Evolutionary conservation across 441 rosid genomes (phyloP), one percentile per base, ranked within the genome.

Genomic region (Erysimum cheiri): DNA sequence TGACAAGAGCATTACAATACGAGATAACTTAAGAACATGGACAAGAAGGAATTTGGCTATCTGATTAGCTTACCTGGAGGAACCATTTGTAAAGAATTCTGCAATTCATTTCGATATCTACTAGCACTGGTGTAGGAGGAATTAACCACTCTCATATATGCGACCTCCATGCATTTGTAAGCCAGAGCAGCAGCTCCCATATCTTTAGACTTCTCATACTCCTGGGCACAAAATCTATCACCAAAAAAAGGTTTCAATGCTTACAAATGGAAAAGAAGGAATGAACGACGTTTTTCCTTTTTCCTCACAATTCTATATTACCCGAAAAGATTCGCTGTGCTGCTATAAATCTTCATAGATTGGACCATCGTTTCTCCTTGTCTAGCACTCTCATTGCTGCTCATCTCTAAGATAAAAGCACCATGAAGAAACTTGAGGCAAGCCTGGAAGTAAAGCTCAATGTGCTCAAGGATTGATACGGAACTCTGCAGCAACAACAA

Each of bases 291-390:
- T 9, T 64, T 32, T 65, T 60, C 46, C 31, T 37, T 63, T 57
- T 64, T 58, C 57, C 76, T 59, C 55, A 8, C 26, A 32, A 57
- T 46, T 65, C 7, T 65, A 60, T 15, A 35, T 93, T 89, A 96
- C 99, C 91, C 90, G 96, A 87, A 92, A 64, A 96, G 90, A 64
- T 91, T 86, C 55, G 96, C 99, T 29, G 99, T 96, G 83, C 88
- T 89, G 52, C 86, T 77, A 75, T 88, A 96, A 17, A 87, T 83
- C 69, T 83, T 83, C 78, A 80, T 60, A 33, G 93, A 82, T 67
- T 85, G 97, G 71, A 80, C 69, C 80, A 82, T 79, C 71, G 84
- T 80, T 64, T 92, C 98, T 65, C 89, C 92, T 59, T 83, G 84
- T 84, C 85, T 94, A 58, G 84, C 78, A 81, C 71, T 81, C 60